Evolutionary conservation across 2,329 filamentous ascomycete species (phyloP).

Genomic region (Penicillium hordei): DNA sequence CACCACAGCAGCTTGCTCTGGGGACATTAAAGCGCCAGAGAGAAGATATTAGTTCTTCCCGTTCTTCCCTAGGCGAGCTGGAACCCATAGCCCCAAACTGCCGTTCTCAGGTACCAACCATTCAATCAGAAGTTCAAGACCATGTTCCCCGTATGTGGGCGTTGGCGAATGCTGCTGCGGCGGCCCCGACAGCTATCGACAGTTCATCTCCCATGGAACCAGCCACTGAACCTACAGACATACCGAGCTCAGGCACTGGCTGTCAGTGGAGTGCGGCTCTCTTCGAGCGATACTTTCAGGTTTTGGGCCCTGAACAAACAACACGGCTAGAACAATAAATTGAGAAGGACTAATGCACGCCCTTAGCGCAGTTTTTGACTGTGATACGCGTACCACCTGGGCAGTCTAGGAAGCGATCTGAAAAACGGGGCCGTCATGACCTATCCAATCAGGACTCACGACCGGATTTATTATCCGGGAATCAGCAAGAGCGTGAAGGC

Average conservation of each 20-base stretch:
- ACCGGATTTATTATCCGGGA: no score
- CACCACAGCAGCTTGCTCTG: not conserved
- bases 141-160: not conserved
- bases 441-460: no score
- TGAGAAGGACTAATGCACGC: no score
- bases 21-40: not conserved
- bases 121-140: not conserved
- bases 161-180: not conserved
- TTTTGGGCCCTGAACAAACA: slow-evolving; percentile 4
- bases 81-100: not conserved
- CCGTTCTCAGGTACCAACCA: not conserved
- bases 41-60: not conserved
- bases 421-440: no score
- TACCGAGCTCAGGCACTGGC: slow-evolving; percentile 17
- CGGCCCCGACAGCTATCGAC: not conserved
- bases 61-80: not conserved
- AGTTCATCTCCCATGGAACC: not conserved
- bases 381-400: no score
- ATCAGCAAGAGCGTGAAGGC: no score
- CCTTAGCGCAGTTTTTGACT: no score
- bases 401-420: no score
- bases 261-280: slow-evolving; percentile 22
- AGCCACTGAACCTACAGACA: not conserved
- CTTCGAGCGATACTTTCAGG: slow-evolving; percentile 19
- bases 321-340: not conserved